These are phyloP conservation scores for Boechera stricta DNA, from an alignment of 345 rosid species.

Conservation along the genomic window DNA sequence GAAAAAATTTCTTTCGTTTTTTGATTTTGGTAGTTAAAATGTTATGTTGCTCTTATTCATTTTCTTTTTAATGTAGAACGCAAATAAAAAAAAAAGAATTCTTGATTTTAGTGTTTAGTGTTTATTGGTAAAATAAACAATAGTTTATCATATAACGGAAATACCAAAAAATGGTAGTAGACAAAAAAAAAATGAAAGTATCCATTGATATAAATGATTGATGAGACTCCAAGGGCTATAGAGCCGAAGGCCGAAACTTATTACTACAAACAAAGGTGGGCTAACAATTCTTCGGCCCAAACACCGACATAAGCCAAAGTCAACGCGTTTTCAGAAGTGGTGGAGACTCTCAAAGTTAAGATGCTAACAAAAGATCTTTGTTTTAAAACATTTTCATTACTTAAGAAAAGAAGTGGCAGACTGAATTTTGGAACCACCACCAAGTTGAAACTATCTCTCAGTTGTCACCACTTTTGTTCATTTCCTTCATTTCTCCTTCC, in stretches of 20 bases:
- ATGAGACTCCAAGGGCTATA: neutral
- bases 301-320: slow-evolving; percentile 2
- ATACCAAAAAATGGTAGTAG: neutral
- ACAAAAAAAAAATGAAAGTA: neutral
- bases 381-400: neutral
- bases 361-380: neutral
- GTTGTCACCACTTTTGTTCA: neutral
- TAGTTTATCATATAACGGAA: neutral
- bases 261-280: neutral
- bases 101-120: neutral
- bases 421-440: neutral
- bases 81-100: too few relatives aligned
- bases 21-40: neutral
- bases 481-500: slow-evolving; percentile 17
- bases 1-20: neutral
- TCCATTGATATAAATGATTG: neutral
- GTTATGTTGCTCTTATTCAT: neutral
- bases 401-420: neutral
- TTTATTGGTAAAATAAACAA: neutral
- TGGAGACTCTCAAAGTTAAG: neutral
- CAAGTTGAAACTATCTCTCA: slow-evolving; percentile 18
- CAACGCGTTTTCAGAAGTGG: slow-evolving; percentile 1
- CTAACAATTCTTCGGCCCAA: neutral
- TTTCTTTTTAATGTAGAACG: too few relatives aligned
- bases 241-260: neutral